These are phyloP conservation scores for Trametes versicolor DNA, from an alignment of 1,284 basidiomycete genomes.

Conservation along the genomic window DNA sequence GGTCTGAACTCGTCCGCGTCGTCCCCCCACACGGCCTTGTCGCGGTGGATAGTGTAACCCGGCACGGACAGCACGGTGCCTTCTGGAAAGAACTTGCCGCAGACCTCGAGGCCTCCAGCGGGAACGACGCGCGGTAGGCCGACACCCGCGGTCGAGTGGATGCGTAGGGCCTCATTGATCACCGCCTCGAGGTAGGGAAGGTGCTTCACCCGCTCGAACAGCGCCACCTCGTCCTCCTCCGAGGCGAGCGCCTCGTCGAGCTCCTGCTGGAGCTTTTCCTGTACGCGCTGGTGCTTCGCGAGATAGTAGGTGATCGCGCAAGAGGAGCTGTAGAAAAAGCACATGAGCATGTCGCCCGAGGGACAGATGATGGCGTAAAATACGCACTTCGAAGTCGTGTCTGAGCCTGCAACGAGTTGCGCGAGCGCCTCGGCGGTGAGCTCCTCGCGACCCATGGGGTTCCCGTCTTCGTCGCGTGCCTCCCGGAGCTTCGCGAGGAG, in stretches of 20 bases:
- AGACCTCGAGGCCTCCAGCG: conserved; percentile 69
- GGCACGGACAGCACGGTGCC: conserved; percentile 83
- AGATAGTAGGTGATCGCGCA: conserved; percentile 90
- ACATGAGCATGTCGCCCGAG: neutral
- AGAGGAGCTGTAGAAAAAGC: conserved; percentile 63
- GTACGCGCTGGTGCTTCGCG: conserved; percentile 69
- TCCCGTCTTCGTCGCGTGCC: conserved; percentile 82
- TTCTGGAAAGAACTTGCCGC: conserved; percentile 69
- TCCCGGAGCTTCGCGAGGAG: conserved; percentile 82
- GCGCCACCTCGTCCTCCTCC: conserved; percentile 63
- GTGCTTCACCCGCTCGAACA: conserved; percentile 70
- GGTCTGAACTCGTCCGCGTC: conserved; percentile 81
- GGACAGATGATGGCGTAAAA: neutral
- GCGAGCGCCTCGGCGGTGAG: conserved; percentile 89
- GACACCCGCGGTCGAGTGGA: conserved; percentile 83
- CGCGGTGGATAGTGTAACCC: conserved; percentile 82
- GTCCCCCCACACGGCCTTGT: conserved; percentile 76
- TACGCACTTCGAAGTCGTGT: conserved; percentile 84
- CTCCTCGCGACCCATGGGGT: conserved; percentile 82
- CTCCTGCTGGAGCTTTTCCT: conserved; percentile 81
- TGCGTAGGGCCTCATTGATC: conserved; percentile 84
- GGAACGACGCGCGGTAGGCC: conserved; percentile 84
- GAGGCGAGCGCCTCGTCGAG: conserved; percentile 79
- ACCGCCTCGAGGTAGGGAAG: conserved; percentile 83
- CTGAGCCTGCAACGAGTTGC: conserved; percentile 86